Percentiles rank a stretch among this genome's conserved stretches.
These are phyloP conservation scores for Sphagnum tenellum DNA, from an alignment of 225 moss, liverwort and hornwort species.

Conservation along the genomic window DNA sequence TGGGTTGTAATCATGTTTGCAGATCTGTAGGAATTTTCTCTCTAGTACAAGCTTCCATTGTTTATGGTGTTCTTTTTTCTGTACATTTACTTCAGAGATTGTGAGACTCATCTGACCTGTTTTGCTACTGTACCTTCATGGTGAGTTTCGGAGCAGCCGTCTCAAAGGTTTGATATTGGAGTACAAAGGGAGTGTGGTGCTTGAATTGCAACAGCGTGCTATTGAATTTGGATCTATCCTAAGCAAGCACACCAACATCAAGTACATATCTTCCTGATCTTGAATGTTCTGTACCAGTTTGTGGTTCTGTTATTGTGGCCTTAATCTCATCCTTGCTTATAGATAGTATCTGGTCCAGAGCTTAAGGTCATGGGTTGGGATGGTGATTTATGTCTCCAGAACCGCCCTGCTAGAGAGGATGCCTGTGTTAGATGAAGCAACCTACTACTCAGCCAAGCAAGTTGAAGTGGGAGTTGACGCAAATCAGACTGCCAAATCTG, in stretches of 20 bases:
- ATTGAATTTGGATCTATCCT: constrained; percentile 91
- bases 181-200: constrained; percentile 65
- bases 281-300: no score
- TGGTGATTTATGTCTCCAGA: constrained; percentile 28
- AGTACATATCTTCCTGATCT: constrained; percentile 24
- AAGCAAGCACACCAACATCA: constrained; percentile 70
- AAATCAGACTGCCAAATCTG: constrained; percentile 31
- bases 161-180: constrained; percentile 69
- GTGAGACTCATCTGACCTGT: no score
- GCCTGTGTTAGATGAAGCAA: constrained; percentile 84
- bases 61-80: no score
- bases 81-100: no score
- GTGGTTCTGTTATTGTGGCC: no score
- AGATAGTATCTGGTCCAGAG: not conserved
- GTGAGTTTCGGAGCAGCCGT: constrained; percentile 25
- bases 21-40: no score
- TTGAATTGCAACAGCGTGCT: constrained; percentile 94
- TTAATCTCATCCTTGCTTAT: no score
- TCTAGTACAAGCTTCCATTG: no score
- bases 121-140: no score
- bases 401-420: constrained; percentile 75
- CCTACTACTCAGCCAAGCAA: constrained; percentile 76
- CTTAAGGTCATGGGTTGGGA: not conserved
- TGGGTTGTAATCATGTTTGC: no score
- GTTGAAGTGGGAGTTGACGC: constrained; percentile 65